phyloP scores from a whole-genome alignment of 768 basidiomycete species.

The Suillus brevipes region DNA sequence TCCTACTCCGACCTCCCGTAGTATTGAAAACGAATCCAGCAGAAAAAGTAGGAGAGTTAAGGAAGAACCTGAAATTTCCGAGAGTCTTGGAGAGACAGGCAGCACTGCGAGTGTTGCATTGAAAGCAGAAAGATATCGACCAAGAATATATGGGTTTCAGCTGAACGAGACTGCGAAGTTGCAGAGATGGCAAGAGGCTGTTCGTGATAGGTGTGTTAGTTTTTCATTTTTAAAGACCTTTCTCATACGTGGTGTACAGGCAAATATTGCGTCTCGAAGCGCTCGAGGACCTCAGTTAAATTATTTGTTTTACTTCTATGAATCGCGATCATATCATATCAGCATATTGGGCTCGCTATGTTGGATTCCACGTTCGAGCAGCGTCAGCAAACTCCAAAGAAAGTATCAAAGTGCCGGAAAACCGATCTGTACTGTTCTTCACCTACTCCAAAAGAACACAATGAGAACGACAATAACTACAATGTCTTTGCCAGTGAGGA shows the following conservation, averaged over 20 bases:
- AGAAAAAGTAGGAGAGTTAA: slow-evolving; percentile 49
- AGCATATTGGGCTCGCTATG: slow-evolving; percentile 77
- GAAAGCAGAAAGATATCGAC: slow-evolving; percentile 90
- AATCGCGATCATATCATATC: not conserved
- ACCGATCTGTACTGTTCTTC: slow-evolving; percentile 27
- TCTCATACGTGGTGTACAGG: slow-evolving; percentile 25
- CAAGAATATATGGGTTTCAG: slow-evolving; percentile 96
- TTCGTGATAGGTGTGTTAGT: slow-evolving; percentile 68
- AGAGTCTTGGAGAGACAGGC: slow-evolving; percentile 62
- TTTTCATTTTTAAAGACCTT: not conserved
- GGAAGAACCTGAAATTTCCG: slow-evolving; percentile 51
- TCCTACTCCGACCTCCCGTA: slow-evolving; percentile 28
- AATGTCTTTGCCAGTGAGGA: slow-evolving; percentile 42
- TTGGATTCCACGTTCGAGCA: slow-evolving; percentile 76
- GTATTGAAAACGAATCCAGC: slow-evolving; percentile 28
- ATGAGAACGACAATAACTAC: slow-evolving; percentile 56
- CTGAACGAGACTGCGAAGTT: slow-evolving; percentile 91
- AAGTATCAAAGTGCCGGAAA: slow-evolving; percentile 38
- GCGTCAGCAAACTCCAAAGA: slow-evolving; percentile 34
- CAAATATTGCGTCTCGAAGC: slow-evolving; percentile 54
- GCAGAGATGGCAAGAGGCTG: slow-evolving; percentile 94
- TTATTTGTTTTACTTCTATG: not conserved
- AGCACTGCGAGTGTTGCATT: slow-evolving; percentile 82
- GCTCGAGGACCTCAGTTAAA: slow-evolving; percentile 33
- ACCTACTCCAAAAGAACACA: slow-evolving; percentile 34